Evolutionary conservation across 176 grass and related monocot species (phyloP), one percentile per base, ranked within the genome.

Genomic region (Triticum monococcum): DNA sequence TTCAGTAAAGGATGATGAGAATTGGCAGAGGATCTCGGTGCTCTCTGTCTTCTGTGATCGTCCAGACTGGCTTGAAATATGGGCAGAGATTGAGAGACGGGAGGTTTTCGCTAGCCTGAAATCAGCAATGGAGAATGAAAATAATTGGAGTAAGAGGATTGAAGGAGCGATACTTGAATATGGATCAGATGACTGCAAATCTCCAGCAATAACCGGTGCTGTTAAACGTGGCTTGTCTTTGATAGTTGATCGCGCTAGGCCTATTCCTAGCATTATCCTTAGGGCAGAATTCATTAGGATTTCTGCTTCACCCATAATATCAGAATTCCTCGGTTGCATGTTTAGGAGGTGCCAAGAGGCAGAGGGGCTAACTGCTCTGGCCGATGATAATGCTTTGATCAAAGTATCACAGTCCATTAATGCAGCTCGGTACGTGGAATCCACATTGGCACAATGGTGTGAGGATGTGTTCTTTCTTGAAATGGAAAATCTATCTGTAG

Each of bases 401-500:
- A 94, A 94, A 80, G 94, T 96, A 13, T 92, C 89, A n/a, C 82
- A 91, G 3, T 94, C 83, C 73, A 87, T 99, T 66, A 99, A 99
- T 87, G 92, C 92, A 50, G 90, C 94, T 66, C 70, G 83, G 23
- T 87, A 83, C 40, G 73, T 92, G 0, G 94, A 99, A 61, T 94
- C 78, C 26, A 92, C 45, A 2, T 85, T 99, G 73, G 85, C 78
- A 63, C 92, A 99, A 87, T 96, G 94, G 97, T 99, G 90, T 41
- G 92, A 96, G 63, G 89, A 93, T 89, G 88, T 91, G 23, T 99
- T 96, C 79, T 99, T 96, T 79, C 94, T 99, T 77, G 94, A 99
- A 83, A 94, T 99, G 94, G 97, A 96, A 88, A 87, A 77, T 86
- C 31, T 89, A 32, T 12, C 82, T 31, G 31, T 69, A 22, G 72